phyloP scores from a whole-genome alignment of 371 early-diverging fungal genomes.

The Lichtheimia ornata region DNA sequence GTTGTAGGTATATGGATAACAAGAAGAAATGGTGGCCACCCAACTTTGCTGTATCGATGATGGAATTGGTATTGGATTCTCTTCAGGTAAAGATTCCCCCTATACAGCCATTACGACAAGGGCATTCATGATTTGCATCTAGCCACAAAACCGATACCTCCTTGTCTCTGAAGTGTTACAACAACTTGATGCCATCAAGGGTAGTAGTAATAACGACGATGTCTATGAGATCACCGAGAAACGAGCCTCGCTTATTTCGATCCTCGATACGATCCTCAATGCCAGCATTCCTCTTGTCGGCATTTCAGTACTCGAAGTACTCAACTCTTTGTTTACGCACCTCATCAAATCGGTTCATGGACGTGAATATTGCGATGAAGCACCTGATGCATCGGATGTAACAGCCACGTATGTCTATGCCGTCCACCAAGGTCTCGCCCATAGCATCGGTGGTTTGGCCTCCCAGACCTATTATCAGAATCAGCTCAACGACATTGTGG shows the following conservation, averaged over 20 bases:
- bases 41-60: conserved; percentile 51
- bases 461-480: conserved; percentile 81
- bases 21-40: conserved; percentile 61
- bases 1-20: conserved; percentile 55
- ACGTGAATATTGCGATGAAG: conserved; percentile 15
- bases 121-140: not conserved
- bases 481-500: conserved; percentile 81
- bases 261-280: conserved; percentile 59
- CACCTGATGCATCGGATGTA: conserved; percentile 14
- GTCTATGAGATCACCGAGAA: conserved; percentile 32
- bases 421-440: conserved; percentile 54
- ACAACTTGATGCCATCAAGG: conserved; percentile 47
- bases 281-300: conserved; percentile 66
- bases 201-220: conserved; percentile 20
- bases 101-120: not conserved
- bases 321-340: conserved; percentile 70
- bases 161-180: conserved; percentile 65
- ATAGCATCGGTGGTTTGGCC: conserved; percentile 72
- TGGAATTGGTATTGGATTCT: conserved; percentile 56
- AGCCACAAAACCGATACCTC: conserved; percentile 71
- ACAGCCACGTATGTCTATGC: conserved; percentile 34
- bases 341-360: conserved; percentile 54
- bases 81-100: conserved; percentile 38
- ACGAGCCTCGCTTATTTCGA: conserved; percentile 56
- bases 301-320: conserved; percentile 81